phyloP scores from a whole-genome alignment of 768 basidiomycete genomes.

The Naganishia onofrii region DNA sequence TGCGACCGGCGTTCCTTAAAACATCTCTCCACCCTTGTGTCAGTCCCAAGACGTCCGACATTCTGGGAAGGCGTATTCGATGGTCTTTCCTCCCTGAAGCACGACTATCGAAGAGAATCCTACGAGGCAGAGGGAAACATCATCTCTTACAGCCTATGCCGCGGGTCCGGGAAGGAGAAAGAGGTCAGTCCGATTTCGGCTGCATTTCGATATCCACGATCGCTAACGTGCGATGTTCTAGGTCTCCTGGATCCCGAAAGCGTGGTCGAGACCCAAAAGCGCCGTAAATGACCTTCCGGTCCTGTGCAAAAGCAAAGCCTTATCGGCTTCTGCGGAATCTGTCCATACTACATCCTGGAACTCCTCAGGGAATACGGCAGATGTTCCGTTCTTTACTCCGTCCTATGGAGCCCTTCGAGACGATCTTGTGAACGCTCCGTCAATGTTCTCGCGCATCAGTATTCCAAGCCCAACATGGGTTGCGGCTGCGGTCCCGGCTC shows the following conservation, averaged over 20 bases:
- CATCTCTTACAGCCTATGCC: conserved; percentile 11
- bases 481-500: too few relatives aligned
- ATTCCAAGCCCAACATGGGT: background rate
- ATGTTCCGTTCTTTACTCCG: background rate
- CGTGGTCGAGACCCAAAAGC: background rate
- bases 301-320: background rate
- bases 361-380: background rate
- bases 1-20: background rate
- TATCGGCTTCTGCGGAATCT: background rate
- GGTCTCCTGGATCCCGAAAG: conserved; percentile 10
- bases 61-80: conserved; percentile 6
- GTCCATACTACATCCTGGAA: background rate
- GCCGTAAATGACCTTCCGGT: background rate
- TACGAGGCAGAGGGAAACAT: conserved; percentile 9
- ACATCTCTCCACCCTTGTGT: background rate
- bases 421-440: background rate
- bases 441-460: background rate
- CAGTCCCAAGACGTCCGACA: background rate
- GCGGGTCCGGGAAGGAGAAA: background rate
- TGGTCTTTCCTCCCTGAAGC: background rate
- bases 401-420: background rate
- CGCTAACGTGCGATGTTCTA: too few relatives aligned
- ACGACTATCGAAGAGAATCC: conserved; percentile 1
- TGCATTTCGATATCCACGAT: too few relatives aligned
- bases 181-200: background rate